Base-by-base conservation (phyloP, 2,329 filamentous ascomycete genomes). In the Lecanosticta acicola region DNA sequence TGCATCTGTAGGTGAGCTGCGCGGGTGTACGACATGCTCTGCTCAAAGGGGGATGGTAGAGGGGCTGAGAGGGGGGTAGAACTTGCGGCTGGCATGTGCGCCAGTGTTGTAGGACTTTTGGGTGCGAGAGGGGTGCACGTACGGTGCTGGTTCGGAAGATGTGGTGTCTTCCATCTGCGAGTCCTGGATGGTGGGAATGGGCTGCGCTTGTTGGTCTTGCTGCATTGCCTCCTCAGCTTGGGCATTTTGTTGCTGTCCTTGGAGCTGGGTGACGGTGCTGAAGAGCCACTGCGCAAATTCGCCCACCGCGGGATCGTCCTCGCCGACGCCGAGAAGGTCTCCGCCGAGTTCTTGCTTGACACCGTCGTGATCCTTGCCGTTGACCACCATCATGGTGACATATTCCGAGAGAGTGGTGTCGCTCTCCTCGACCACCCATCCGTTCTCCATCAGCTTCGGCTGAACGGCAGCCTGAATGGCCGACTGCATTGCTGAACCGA, bases 221-320 rank as follows among this genome's bases (percentile, higher is more conserved):
- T 54, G 51, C 36, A n/a, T n/a, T 48, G 36, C 41, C 53, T 50
- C 32, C 39, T 33, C 35, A 45, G 43, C 24, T 45, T 39, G 18
- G 24, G 17, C 13, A 16, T 40, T 35, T 39, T 46, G 48, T 59
- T 24, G 61, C 39, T 51, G 68, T 66, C 45, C 64, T 60, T 83
- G 81, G 51, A 93, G 73, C 10, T 71, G 54, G 37, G 84, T 80
- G 50, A 95, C 83, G 65, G 94, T 85, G 45, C 89, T 80, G 64
- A 97, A 97, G n/a, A 98, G 73, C 93, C 93, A 98, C 64, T 77
- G 78, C 51, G 90, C 83, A 64, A 98, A 97, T 44, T 90, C 84
- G 51, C 79, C 80, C 5, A 88, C 87, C 54, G 83, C 83, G 41
- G 85, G 81, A 59, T 96, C 91, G 49, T 94, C 89, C 38, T 88